Evolutionary conservation across 371 early-diverging fungal species (phyloP).

Genomic region (Mucor plumbeus): DNA sequence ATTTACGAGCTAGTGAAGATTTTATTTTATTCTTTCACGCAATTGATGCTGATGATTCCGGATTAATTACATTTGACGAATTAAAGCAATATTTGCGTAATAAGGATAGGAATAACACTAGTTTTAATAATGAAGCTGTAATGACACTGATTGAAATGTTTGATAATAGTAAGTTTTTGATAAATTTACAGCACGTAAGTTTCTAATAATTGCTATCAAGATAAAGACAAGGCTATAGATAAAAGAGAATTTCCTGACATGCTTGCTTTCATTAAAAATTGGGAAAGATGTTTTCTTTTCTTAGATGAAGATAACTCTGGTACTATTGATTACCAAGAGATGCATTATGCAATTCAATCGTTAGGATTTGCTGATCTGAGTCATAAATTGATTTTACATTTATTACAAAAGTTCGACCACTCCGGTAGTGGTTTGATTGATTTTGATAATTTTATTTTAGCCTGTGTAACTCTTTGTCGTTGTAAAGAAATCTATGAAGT

Average conservation of each 20-base stretch:
- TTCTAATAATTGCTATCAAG: not conserved
- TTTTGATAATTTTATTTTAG: conserved; percentile 24
- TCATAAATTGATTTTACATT: not conserved
- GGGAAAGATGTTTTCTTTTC: conserved; percentile 16
- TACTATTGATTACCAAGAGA: conserved; percentile 19
- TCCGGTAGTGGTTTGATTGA: conserved; percentile 9
- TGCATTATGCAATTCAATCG: conserved; percentile 13
- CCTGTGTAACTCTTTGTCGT: conserved; percentile 21
- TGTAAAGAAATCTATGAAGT: conserved; percentile 9
- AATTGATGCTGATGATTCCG: conserved; percentile 10
- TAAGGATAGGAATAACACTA: conserved; percentile 3
- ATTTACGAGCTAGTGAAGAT: conserved; percentile 8
- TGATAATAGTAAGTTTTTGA: conserved; percentile 16
- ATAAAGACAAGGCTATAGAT: conserved; percentile 17
- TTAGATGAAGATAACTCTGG: conserved; percentile 17
- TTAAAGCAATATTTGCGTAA: conserved; percentile 12
- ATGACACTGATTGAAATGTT: conserved; percentile 16
- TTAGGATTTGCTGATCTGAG: conserved; percentile 9
- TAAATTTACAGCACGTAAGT: not conserved
- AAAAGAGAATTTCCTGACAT: conserved; percentile 18
- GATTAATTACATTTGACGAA: conserved; percentile 16
- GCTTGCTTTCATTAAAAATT: conserved; percentile 16
- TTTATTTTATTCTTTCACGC: conserved; percentile 9
- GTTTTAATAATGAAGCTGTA: conserved; percentile 16
- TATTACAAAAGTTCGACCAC: conserved; percentile 15